Evolutionary conservation across 176 grass and related monocot genomes (phyloP).

Genomic region (Cocos nucifera): DNA sequence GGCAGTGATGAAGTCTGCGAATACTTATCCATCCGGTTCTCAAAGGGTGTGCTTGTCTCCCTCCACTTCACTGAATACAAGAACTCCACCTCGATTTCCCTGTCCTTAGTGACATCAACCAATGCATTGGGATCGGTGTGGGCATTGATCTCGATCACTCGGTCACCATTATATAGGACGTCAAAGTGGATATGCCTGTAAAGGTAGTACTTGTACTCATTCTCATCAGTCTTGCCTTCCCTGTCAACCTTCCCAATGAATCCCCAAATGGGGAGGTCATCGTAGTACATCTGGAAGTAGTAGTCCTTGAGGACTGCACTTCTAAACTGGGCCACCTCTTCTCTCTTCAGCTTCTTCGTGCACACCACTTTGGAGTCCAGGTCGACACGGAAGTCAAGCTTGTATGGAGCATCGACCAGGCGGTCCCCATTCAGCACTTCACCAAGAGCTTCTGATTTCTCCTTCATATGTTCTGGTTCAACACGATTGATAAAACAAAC

Average conservation of each 20-base stretch:
- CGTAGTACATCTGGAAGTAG: conserved; percentile 5
- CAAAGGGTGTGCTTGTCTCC: neutral
- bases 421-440: conserved; percentile 6
- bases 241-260: conserved; percentile 6
- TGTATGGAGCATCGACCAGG: conserved; percentile 3
- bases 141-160: conserved; percentile 5
- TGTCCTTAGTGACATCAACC: neutral
- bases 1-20: neutral
- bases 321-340: conserved; percentile 6
- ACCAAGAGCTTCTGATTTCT: conserved; percentile 4
- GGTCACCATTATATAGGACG: neutral
- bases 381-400: neutral
- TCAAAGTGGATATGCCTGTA: conserved; percentile 4
- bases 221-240: neutral
- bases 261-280: conserved; percentile 9
- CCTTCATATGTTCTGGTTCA: neutral
- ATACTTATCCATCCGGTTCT: conserved; percentile 3
- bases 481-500: neutral
- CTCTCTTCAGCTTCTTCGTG: neutral
- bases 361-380: neutral
- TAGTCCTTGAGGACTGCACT: conserved; percentile 9
- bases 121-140: neutral
- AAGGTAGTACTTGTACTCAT: conserved; percentile 3
- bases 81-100: conserved; percentile 5
- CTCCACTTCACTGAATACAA: conserved; percentile 7